Evolutionary conservation across 345 rosid genomes (phyloP), one percentile per base, ranked within the genome.

Genomic region (Rhodamnia rubescens): DNA sequence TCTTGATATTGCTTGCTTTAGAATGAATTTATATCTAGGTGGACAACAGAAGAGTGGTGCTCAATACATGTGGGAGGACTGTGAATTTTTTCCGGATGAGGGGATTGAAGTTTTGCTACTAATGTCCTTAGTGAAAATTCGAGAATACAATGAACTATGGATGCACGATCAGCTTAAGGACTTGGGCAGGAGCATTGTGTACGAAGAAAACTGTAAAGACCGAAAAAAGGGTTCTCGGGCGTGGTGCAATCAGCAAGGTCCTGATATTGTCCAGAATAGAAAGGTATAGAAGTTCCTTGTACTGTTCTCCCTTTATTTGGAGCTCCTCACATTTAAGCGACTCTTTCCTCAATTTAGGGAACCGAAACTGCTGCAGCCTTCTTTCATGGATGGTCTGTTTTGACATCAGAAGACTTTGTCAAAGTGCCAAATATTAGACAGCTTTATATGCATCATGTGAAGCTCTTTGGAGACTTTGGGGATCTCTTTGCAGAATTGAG

Each of bases 111-210:
- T 27, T 24, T 53, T 80, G 9, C 51, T 42, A 51, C 49, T 29
- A 36, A 42, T 22, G 84, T 85, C 87, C 24, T 42, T 85, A 1
- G 82, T 85, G 52, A 85, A 85, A 15, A 58, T 85, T 59, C 52
- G 15, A 8, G 82, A 47, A 2, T 18, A 32, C 6, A 21, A 59
- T 32, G 6, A 2, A 7, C n/a, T 85, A 11, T 29, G 84, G 51
- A 85, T 85, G 87, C 87, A 85, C 40, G 81, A 85, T 78, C 84
- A 85, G 0, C 81, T 85, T 5, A 58, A 40, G 20, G 87, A 85
- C 44, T 40, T 85, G 32, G 87, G 87, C 1, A 32, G 53, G 21
- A 26, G 64, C 55, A 82, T 81, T 57, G 40, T 58, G 49, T 40
- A 52, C 26, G 11, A 85, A 26, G 87, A 50, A 47, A 32, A 15